A percentile compares a stretch with the other conserved stretches of the same genome.
phyloP scores from a whole-genome alignment of 495 filamentous ascomycete species.

The Xylaria scruposa region DNA sequence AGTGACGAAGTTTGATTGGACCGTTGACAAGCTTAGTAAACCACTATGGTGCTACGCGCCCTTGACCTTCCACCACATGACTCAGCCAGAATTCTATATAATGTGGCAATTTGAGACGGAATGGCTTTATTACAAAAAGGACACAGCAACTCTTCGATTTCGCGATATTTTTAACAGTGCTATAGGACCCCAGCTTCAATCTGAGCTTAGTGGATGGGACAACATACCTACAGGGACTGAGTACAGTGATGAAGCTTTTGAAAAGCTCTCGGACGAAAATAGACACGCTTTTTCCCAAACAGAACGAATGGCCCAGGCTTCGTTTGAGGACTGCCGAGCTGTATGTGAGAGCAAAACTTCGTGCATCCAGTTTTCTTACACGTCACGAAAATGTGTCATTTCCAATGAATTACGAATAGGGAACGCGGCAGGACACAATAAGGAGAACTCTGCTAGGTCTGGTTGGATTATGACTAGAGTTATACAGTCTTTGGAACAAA shows the following conservation, averaged over 20 bases:
- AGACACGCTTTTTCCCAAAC: neutral
- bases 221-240: neutral
- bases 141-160: neutral
- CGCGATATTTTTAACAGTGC: neutral
- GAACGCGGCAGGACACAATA: neutral
- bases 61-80: conserved; percentile 19
- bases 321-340: neutral
- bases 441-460: neutral
- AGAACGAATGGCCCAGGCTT: neutral
- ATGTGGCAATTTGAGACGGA: conserved; percentile 1
- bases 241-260: conserved; percentile 5
- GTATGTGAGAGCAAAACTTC: conserved; percentile 9
- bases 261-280: neutral
- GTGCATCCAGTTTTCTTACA: conserved; percentile 5
- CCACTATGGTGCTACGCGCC: conserved; percentile 11
- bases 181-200: neutral
- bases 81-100: neutral
- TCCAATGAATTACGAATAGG: conserved; percentile 10
- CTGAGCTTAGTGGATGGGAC: neutral
- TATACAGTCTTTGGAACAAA: neutral
- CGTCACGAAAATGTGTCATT: neutral
- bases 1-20: conserved; percentile 3
- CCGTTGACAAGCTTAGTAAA: neutral
- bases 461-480: conserved; percentile 7
- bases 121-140: neutral